phyloP scores from a whole-genome alignment of 2,329 filamentous ascomycete species.

The Aspergillus udagawae region DNA sequence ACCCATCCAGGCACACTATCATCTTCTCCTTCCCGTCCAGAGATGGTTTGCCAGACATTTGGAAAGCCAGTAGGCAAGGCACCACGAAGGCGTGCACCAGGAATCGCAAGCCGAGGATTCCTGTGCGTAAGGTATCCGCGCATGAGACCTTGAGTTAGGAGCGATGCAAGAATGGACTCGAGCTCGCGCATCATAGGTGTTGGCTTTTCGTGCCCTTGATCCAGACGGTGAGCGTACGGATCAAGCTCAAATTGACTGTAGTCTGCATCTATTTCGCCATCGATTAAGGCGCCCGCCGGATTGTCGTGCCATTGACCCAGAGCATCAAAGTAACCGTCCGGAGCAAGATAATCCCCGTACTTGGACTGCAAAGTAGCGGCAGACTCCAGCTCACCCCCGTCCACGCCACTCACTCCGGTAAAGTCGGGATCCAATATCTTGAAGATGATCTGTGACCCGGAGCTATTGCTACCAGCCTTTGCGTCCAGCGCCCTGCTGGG shows the following conservation, averaged over 20 bases:
- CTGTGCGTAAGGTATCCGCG: slow-evolving; percentile 79
- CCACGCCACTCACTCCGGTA: slow-evolving; percentile 14
- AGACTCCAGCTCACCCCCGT: slow-evolving; percentile 4
- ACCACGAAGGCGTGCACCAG: slow-evolving; percentile 55
- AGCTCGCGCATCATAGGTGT: slow-evolving; percentile 57
- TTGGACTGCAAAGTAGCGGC: slow-evolving; percentile 18
- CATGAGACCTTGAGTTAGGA: slow-evolving; percentile 76
- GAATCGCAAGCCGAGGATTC: slow-evolving; percentile 73
- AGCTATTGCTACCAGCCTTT: slow-evolving; percentile 8
- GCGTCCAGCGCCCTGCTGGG: slow-evolving; percentile 3
- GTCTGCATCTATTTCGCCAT: slow-evolving; percentile 25
- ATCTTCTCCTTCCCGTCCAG: slow-evolving; percentile 56
- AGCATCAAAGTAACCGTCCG: slow-evolving; percentile 32
- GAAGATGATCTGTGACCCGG: slow-evolving; percentile 29
- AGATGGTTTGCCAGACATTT: slow-evolving; percentile 65
- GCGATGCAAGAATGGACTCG: slow-evolving; percentile 71
- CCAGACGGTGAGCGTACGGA: slow-evolving; percentile 51
- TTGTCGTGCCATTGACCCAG: slow-evolving; percentile 27
- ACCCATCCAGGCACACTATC: slow-evolving; percentile 75
- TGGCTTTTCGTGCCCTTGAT: slow-evolving; percentile 15
- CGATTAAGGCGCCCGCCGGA: slow-evolving; percentile 18
- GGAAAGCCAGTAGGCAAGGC: slow-evolving; percentile 60
- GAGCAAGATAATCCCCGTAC: slow-evolving; percentile 34
- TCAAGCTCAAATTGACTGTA: slow-evolving; percentile 47
- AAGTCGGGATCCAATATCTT: slow-evolving; percentile 33